phyloP scores from a whole-genome alignment of 805 yeast genomes.

The Cyberlindnera mississippiensis region DNA sequence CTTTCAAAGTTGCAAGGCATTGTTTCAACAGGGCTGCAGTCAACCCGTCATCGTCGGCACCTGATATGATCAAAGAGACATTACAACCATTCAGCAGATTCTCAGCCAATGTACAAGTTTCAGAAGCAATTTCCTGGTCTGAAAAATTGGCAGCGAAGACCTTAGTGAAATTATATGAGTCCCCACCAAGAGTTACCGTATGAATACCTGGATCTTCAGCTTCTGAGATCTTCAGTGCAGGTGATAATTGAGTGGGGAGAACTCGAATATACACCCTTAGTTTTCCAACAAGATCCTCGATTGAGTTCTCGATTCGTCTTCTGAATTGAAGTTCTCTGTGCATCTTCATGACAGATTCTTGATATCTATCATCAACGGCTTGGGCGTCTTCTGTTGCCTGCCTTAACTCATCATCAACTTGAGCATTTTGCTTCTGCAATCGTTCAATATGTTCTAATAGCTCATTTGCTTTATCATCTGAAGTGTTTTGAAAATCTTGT shows the following conservation, averaged over 20 bases:
- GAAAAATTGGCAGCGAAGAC: slow-evolving; percentile 2
- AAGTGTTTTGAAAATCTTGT: background rate
- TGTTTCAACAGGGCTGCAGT: background rate
- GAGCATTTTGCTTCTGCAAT: slow-evolving; percentile 22
- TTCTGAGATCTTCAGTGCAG: background rate
- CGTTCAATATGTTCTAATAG: slow-evolving; percentile 20
- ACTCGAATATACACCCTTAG: slow-evolving; percentile 27
- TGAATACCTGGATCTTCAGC: slow-evolving; percentile 8
- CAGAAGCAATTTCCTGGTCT: slow-evolving; percentile 4
- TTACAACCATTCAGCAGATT: slow-evolving; percentile 15
- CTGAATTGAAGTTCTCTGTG: slow-evolving; percentile 36
- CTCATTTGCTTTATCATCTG: background rate
- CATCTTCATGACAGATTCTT: slow-evolving; percentile 28
- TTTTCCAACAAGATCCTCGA: slow-evolving; percentile 35
- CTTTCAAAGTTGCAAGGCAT: slow-evolving; percentile 1
- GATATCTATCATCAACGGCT: slow-evolving; percentile 20
- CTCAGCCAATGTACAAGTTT: slow-evolving; percentile 9
- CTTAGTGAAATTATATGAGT: slow-evolving; percentile 9
- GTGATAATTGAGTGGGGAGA: background rate
- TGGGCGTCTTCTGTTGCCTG: slow-evolving; percentile 24
- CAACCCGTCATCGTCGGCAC: slow-evolving; percentile 5
- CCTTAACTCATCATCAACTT: slow-evolving; percentile 21
- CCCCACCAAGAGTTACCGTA: background rate
- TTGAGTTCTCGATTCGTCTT: slow-evolving; percentile 46
- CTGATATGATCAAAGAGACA: slow-evolving; percentile 11